Evolutionary conservation across 2,329 filamentous ascomycete genomes (phyloP).

Genomic region (Alternaria atra): DNA sequence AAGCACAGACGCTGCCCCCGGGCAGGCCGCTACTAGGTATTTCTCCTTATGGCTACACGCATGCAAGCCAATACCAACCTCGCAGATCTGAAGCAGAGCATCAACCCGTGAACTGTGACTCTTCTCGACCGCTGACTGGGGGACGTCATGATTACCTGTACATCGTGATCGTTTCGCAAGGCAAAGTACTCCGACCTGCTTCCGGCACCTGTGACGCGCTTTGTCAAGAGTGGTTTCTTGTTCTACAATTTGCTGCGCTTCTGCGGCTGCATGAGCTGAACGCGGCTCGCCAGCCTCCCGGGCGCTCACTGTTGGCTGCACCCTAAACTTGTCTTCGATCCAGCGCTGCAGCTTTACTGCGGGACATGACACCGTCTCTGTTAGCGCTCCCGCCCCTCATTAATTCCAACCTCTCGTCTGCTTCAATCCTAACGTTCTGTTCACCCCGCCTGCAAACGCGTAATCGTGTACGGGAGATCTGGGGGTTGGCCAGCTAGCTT

Average conservation of each 20-base stretch:
- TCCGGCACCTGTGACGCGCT: constrained; percentile 1
- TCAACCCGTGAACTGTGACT: background rate
- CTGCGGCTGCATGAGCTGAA: constrained; percentile 16
- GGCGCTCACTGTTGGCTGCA: constrained; percentile 9
- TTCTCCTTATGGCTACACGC: constrained; percentile 17
- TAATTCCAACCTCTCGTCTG: constrained; percentile 21
- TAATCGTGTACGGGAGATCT: constrained; percentile 17
- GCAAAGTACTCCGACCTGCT: background rate
- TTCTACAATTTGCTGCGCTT: constrained; percentile 1
- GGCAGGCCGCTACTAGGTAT: constrained; percentile 10
- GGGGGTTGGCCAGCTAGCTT: constrained; percentile 14
- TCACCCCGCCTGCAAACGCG: constrained; percentile 27
- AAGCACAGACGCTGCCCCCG: constrained; percentile 14
- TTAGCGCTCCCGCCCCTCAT: constrained; percentile 34
- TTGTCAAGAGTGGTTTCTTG: constrained; percentile 9
- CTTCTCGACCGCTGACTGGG: background rate
- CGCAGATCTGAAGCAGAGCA: background rate
- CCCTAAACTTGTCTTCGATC: constrained; percentile 8
- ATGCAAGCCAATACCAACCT: constrained; percentile 12
- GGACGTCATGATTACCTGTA: constrained; percentile 7
- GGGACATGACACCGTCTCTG: constrained; percentile 19
- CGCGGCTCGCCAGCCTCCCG: constrained; percentile 21
- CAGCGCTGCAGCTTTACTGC: constrained; percentile 16
- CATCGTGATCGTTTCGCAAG: background rate
- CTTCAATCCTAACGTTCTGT: constrained; percentile 12